Conservation (phyloP, 1,139 yeast species). For the Pichia sp. region DNA sequence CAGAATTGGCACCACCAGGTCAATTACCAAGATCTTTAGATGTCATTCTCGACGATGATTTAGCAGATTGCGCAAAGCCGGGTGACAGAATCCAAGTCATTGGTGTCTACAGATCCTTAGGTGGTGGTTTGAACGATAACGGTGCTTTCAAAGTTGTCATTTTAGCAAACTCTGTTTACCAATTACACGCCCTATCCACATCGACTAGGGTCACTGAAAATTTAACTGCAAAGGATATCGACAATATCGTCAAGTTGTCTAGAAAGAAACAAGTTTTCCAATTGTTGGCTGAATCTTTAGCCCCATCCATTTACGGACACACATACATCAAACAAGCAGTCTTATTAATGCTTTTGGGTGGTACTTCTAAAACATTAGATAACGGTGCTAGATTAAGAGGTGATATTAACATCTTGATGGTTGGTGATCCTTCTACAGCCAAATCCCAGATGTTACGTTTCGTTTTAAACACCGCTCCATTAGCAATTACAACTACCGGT, state of each 20-base stretch:
- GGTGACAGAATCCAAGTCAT: slow-evolving; percentile 96
- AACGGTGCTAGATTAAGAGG: slow-evolving; percentile 98
- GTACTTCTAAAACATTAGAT: slow-evolving; percentile 89
- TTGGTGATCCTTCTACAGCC: slow-evolving; percentile 99
- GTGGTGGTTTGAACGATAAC: slow-evolving; percentile 66
- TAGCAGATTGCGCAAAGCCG: slow-evolving; percentile 90
- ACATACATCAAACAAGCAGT: slow-evolving; percentile 91
- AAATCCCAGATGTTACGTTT: slow-evolving; percentile 94
- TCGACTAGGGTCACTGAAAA: slow-evolving; percentile 79
- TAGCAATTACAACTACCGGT: slow-evolving; percentile 99
- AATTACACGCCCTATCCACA: slow-evolving; percentile 83
- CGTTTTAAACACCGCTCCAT: slow-evolving; percentile 89
- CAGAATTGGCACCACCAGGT: slow-evolving; percentile 98
- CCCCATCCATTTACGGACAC: slow-evolving; percentile 95
- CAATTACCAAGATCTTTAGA: slow-evolving; percentile 94
- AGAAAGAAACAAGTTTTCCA: slow-evolving; percentile 73
- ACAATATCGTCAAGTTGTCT: slow-evolving; percentile 80
- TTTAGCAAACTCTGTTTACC: slow-evolving; percentile 85
- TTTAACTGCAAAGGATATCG: slow-evolving; percentile 78
- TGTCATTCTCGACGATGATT: slow-evolving; percentile 87
- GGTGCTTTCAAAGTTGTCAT: slow-evolving; percentile 79
- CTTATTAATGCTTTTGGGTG: slow-evolving; percentile 86
- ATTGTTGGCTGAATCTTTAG: slow-evolving; percentile 78
- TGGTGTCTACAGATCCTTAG: slow-evolving; percentile 91
- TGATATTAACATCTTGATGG: slow-evolving; percentile 93